Conservation (phyloP, 192 early-diverging fungal genomes). For the Coemansia sp. region DNA sequence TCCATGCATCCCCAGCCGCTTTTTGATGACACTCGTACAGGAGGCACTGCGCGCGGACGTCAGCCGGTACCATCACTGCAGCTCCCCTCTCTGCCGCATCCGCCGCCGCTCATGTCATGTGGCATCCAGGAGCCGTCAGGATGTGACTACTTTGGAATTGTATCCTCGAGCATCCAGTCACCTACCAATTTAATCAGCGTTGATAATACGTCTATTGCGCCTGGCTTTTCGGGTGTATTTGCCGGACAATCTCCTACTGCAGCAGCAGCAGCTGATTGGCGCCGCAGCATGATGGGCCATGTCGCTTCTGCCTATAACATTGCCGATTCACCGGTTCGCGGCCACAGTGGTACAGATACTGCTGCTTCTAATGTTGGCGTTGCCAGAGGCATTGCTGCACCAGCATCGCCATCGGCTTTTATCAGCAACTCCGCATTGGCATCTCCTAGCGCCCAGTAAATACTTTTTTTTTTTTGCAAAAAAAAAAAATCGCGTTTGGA, state of each 20-base stretch:
- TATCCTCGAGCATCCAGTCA: conserved; percentile 7
- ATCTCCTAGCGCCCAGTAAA: conserved; percentile 36
- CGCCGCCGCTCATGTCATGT: conserved; percentile 12
- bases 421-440: conserved; percentile 22
- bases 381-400: not conserved
- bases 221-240: not conserved
- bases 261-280: conserved; percentile 25
- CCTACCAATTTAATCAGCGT: conserved; percentile 12
- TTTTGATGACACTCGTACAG: not conserved
- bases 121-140: conserved; percentile 1
- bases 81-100: conserved; percentile 14
- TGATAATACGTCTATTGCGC: not conserved
- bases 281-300: conserved; percentile 30
- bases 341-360: not conserved
- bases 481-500: no score
- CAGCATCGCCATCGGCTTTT: conserved; percentile 16
- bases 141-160: conserved; percentile 39
- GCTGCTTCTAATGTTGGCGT: not conserved
- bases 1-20: conserved; percentile 1
- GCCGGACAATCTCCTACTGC: conserved; percentile 13
- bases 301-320: conserved; percentile 16
- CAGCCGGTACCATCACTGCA: conserved; percentile 1
- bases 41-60: not conserved
- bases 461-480: not conserved
- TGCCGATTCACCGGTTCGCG: not conserved